Conservation (phyloP, 2,329 filamentous ascomycete genomes). For the Penicillium sp. region DNA sequence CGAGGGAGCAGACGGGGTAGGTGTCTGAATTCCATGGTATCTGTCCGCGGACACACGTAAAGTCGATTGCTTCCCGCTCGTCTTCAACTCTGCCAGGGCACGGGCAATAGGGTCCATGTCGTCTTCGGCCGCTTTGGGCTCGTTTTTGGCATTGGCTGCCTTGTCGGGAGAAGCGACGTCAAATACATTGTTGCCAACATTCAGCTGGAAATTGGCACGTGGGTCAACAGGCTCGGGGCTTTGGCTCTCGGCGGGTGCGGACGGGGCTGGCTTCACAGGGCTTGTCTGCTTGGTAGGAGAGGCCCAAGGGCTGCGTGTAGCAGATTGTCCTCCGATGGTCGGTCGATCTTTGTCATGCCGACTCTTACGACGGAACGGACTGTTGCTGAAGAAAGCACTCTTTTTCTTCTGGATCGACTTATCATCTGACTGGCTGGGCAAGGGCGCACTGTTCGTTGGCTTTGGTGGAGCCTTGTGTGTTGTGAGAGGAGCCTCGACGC, state of each 20-base stretch:
- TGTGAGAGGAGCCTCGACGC: slow-evolving; percentile 65
- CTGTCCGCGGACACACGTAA: slow-evolving; percentile 88
- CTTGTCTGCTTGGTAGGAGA: slow-evolving; percentile 38
- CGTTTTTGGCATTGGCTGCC: slow-evolving; percentile 41
- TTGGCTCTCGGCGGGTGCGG: slow-evolving; percentile 20
- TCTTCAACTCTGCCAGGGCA: slow-evolving; percentile 88
- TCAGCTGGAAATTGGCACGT: slow-evolving; percentile 84
- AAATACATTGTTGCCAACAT: slow-evolving; percentile 93
- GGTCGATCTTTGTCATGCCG: slow-evolving; percentile 62
- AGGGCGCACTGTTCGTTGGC: slow-evolving; percentile 34
- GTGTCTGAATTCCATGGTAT: slow-evolving; percentile 88
- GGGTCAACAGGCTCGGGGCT: slow-evolving; percentile 88
- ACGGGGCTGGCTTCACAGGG: slow-evolving; percentile 39
- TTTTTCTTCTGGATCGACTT: slow-evolving; percentile 63
- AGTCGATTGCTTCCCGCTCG: slow-evolving; percentile 72
- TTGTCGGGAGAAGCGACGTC: slow-evolving; percentile 76
- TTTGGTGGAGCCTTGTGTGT: slow-evolving; percentile 71
- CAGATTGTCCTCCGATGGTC: slow-evolving; percentile 15
- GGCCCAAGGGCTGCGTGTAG: slow-evolving; percentile 51
- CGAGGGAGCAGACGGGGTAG: slow-evolving; percentile 50
- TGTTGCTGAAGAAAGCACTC: slow-evolving; percentile 88
- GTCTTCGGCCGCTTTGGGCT: slow-evolving; percentile 45
- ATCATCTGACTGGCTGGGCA: slow-evolving; percentile 50
- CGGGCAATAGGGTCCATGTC: slow-evolving; percentile 83
- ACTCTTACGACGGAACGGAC: slow-evolving; percentile 89